Conservation (phyloP, 2,329 filamentous ascomycete species). For the Phyllosticta citriasiana region DNA sequence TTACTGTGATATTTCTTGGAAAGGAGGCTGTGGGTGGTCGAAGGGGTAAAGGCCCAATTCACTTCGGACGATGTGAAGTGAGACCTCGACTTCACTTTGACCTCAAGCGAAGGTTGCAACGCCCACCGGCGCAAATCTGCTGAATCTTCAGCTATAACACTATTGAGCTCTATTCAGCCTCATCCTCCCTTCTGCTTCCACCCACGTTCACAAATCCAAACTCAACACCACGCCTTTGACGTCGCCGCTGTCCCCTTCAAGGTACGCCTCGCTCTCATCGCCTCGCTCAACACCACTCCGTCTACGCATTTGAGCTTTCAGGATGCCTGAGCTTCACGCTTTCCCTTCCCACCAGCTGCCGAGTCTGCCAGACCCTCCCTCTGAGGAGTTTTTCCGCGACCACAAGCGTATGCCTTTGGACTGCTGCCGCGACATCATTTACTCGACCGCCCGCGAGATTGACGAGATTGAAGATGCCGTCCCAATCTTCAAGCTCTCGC, state of each 20-base stretch:
- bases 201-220: not conserved
- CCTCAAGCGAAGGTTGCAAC: not conserved
- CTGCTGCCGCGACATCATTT: conserved; percentile 2
- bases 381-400: not conserved
- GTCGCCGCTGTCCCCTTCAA: not conserved
- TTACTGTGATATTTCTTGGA: not conserved
- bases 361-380: not conserved
- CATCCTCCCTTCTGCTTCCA: not conserved
- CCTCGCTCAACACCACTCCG: not conserved
- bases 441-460: not conserved
- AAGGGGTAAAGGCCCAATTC: not conserved
- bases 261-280: not conserved
- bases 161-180: not conserved
- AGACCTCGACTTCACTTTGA: not conserved
- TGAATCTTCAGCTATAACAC: not conserved
- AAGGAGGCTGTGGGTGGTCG: not conserved
- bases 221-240: not conserved
- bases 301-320: not conserved
- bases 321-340: not conserved
- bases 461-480: not conserved
- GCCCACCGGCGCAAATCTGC: not conserved
- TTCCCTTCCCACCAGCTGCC: not conserved
- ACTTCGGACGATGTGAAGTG: no score
- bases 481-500: not conserved
- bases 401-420: not conserved